Conservation (phyloP, 768 basidiomycete species). For the Leucosporidium yakuticum region DNA sequence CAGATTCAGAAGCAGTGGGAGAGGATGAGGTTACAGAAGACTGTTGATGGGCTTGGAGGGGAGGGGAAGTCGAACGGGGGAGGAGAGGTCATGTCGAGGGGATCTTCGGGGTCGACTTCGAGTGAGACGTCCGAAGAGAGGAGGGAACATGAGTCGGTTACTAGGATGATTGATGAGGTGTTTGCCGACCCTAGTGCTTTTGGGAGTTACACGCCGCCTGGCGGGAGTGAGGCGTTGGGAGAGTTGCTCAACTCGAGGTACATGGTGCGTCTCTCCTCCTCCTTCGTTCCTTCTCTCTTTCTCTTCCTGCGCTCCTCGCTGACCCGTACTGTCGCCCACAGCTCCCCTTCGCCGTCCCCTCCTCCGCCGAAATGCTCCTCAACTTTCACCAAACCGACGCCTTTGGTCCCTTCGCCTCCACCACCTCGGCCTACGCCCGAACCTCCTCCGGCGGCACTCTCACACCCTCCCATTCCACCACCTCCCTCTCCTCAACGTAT, state of each 20-base stretch:
- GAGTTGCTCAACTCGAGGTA: slow-evolving; percentile 86
- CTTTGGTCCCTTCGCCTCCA: slow-evolving; percentile 24
- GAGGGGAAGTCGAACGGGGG: slow-evolving; percentile 50
- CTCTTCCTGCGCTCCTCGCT: slow-evolving; percentile 13
- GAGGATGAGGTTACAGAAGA: slow-evolving; percentile 35
- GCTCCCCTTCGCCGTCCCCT: slow-evolving; percentile 34
- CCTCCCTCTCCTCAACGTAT: neutral
- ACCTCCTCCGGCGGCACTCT: neutral
- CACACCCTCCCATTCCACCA: neutral
- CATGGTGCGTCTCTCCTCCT: slow-evolving; percentile 65
- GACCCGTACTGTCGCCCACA: neutral
- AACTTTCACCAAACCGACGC: slow-evolving; percentile 21
- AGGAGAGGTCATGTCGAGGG: slow-evolving; percentile 6
- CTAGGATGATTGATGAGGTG: slow-evolving; percentile 63
- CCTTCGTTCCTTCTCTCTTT: neutral
- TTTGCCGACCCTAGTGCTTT: slow-evolving; percentile 53
- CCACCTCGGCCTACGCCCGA: neutral
- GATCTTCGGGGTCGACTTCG: neutral
- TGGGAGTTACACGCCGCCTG: slow-evolving; percentile 68
- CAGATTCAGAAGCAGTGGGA: slow-evolving; percentile 99
- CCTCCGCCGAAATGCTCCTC: slow-evolving; percentile 31
- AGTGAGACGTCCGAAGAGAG: slow-evolving; percentile 15
- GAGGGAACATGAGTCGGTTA: slow-evolving; percentile 32
- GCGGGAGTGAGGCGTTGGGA: slow-evolving; percentile 73
- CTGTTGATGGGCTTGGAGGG: slow-evolving; percentile 10